Percentiles rank a stretch among this genome's conserved stretches.
These are phyloP conservation scores for Hypomontagnella monticulosa DNA, from an alignment of 495 filamentous ascomycete species.

Conservation along the genomic window DNA sequence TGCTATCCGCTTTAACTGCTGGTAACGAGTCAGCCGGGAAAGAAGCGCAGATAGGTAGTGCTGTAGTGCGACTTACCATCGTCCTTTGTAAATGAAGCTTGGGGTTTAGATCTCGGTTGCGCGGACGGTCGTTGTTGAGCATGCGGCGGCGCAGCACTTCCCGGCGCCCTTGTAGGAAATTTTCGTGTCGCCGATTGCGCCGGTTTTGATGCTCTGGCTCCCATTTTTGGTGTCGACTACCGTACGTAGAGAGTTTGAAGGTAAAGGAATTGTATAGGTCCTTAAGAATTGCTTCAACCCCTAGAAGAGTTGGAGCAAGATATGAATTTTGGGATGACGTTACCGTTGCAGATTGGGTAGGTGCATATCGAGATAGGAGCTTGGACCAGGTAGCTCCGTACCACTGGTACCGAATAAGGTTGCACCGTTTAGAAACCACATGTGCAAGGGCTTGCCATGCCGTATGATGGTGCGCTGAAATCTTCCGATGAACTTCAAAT, in stretches of 20 bases:
- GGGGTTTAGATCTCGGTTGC: conserved; percentile 31
- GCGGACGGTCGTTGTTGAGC: conserved; percentile 24
- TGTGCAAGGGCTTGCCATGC: not conserved
- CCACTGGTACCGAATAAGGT: too few relatives aligned
- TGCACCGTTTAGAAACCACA: too few relatives aligned
- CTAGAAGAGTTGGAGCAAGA: not conserved
- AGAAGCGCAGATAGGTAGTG: not conserved
- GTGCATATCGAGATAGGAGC: conserved; percentile 2
- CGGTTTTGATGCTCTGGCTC: conserved; percentile 46
- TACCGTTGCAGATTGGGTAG: conserved; percentile 19
- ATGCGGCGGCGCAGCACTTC: conserved; percentile 42
- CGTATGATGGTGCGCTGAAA: not conserved
- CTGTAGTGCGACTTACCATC: conserved; percentile 44
- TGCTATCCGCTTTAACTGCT: conserved; percentile 48
- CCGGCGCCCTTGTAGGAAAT: conserved; percentile 53
- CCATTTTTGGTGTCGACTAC: conserved; percentile 25
- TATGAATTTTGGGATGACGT: conserved; percentile 29
- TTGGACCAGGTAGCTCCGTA: not conserved
- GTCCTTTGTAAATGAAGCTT: conserved; percentile 48
- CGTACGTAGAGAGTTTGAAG: not conserved
- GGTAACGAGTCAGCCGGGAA: not conserved
- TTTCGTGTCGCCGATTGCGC: conserved; percentile 52
- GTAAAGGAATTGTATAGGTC: not conserved
- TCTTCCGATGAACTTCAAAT: not conserved
- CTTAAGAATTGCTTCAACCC: too few relatives aligned